These are phyloP conservation scores for Phaffia rhodozyma DNA, from an alignment of 1,284 basidiomycete genomes.

Conservation along the genomic window DNA sequence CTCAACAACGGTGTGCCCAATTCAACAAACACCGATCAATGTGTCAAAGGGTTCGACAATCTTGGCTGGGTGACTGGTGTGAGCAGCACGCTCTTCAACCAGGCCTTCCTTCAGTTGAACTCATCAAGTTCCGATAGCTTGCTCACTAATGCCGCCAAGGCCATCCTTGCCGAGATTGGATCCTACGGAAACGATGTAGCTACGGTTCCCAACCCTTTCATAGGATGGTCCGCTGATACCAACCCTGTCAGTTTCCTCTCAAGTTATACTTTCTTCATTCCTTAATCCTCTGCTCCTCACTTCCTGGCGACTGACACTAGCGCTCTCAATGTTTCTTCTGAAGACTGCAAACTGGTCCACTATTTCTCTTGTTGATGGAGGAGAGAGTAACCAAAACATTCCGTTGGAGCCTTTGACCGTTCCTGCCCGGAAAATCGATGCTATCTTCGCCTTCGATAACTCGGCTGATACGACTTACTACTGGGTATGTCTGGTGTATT, in stretches of 20 bases:
- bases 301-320: background rate
- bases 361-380: slow-evolving; percentile 40
- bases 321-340: background rate
- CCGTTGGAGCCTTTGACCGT: slow-evolving; percentile 40
- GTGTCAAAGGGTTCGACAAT: slow-evolving; percentile 35
- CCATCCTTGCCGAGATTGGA: slow-evolving; percentile 29
- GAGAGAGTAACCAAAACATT: slow-evolving; percentile 33
- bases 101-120: slow-evolving; percentile 26
- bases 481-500: slow-evolving; percentile 26
- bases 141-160: slow-evolving; percentile 26
- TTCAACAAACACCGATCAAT: slow-evolving; percentile 23
- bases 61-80: slow-evolving; percentile 37
- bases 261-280: slow-evolving; percentile 23
- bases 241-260: slow-evolving; percentile 27
- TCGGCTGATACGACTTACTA: slow-evolving; percentile 39
- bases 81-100: slow-evolving; percentile 32
- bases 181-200: slow-evolving; percentile 37
- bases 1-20: slow-evolving; percentile 30
- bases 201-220: slow-evolving; percentile 37
- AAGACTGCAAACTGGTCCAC: slow-evolving; percentile 25
- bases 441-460: slow-evolving; percentile 43
- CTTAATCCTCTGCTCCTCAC: background rate
- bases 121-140: slow-evolving; percentile 31
- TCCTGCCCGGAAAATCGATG: slow-evolving; percentile 39
- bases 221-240: slow-evolving; percentile 28